Conservation (phyloP, 768 basidiomycete genomes). For the Clavaria fumosa region DNA sequence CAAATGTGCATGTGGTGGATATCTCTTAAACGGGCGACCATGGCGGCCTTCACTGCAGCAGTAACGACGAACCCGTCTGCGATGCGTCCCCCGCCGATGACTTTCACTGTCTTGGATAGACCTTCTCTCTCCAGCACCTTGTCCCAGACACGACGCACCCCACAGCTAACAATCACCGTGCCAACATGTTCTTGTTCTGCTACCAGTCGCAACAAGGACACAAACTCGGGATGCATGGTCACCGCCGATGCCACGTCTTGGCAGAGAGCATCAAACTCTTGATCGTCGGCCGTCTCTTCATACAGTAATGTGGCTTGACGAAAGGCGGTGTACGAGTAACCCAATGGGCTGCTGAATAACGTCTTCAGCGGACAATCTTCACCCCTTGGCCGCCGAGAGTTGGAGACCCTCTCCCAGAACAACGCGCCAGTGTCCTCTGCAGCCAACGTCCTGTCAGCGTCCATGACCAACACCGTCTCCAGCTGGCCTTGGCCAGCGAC, state of each 20-base stretch:
- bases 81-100: slow-evolving; percentile 12
- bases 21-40: slow-evolving; percentile 12
- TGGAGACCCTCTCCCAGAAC: slow-evolving; percentile 11
- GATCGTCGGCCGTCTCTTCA: slow-evolving; percentile 9
- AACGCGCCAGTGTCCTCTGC: slow-evolving; percentile 12
- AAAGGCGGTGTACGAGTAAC: slow-evolving; percentile 14
- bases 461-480: slow-evolving; percentile 11
- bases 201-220: slow-evolving; percentile 7
- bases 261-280: slow-evolving; percentile 10
- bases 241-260: slow-evolving; percentile 10
- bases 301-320: slow-evolving; percentile 13
- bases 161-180: slow-evolving; percentile 12
- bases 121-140: slow-evolving; percentile 10
- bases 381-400: slow-evolving; percentile 1
- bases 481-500: slow-evolving; percentile 1
- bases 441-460: slow-evolving; percentile 13
- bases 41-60: slow-evolving; percentile 9
- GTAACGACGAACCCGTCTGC: slow-evolving; percentile 12
- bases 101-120: slow-evolving; percentile 11
- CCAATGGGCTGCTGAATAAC: slow-evolving; percentile 13
- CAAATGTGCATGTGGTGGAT: slow-evolving; percentile 11
- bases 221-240: slow-evolving; percentile 10
- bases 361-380: slow-evolving; percentile 11
- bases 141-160: slow-evolving; percentile 11
- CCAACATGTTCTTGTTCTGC: slow-evolving; percentile 8